phyloP scores from a whole-genome alignment of 306 rosid species.

The Vigna nakashimae region DNA sequence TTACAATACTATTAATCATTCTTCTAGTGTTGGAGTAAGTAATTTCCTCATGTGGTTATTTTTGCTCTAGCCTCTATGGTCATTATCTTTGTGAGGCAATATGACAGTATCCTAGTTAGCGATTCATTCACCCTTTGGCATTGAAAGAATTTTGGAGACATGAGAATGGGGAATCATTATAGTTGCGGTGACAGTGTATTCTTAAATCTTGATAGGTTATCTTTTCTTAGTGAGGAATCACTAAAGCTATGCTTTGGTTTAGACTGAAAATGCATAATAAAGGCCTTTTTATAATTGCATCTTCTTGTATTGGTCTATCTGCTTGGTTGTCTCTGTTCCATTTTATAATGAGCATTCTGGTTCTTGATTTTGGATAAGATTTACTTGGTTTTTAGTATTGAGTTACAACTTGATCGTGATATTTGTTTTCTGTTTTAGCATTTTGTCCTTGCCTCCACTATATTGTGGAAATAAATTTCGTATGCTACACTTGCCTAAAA shows the following conservation, averaged over 20 bases:
- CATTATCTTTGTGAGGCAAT: background rate
- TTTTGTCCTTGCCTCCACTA: no score
- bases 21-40: background rate
- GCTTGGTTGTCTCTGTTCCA: background rate
- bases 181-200: background rate
- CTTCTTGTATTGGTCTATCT: background rate
- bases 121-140: background rate
- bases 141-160: conserved; percentile 7
- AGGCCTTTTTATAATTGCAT: background rate
- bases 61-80: background rate
- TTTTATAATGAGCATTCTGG: conserved; percentile 27
- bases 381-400: conserved; percentile 4
- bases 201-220: background rate
- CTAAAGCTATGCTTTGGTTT: background rate
- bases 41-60: background rate
- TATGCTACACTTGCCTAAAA: conserved; percentile 1
- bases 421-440: no score
- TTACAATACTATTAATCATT: background rate
- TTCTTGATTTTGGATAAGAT: conserved; percentile 2
- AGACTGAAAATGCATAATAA: conserved; percentile 24
- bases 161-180: conserved; percentile 2
- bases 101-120: background rate
- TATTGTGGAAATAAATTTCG: background rate
- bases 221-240: background rate
- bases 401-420: background rate